Percentiles rank a stretch among this genome's conserved stretches.
Conservation (phyloP, 2,329 filamentous ascomycete species). For the Alternaria arborescens region DNA sequence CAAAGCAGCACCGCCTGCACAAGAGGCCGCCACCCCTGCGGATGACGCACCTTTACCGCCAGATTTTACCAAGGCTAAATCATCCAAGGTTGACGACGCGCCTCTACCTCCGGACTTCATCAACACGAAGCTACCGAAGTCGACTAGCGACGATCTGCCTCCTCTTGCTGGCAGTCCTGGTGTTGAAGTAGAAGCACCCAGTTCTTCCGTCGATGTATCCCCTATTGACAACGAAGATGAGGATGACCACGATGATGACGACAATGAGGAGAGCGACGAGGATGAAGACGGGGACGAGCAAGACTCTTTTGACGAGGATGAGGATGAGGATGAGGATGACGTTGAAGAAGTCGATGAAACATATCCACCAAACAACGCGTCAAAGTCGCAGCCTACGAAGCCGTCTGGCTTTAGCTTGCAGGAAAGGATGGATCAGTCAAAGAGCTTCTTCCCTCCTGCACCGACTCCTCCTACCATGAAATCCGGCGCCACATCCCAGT, state of each 20-base stretch:
- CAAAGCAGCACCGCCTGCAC: constrained; percentile 44
- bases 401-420: constrained; percentile 25
- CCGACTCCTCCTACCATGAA: constrained; percentile 44
- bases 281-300: constrained; percentile 48
- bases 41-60: constrained; percentile 51
- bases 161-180: constrained; percentile 60
- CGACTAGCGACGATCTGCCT: constrained; percentile 51
- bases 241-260: constrained; percentile 41
- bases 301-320: constrained; percentile 53
- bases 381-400: constrained; percentile 26
- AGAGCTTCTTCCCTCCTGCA: constrained; percentile 40
- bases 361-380: constrained; percentile 31
- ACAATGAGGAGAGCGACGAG: constrained; percentile 54
- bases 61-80: constrained; percentile 43
- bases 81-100: constrained; percentile 39
- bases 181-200: constrained; percentile 52
- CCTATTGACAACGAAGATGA: constrained; percentile 40
- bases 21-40: constrained; percentile 36
- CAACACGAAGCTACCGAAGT: constrained; percentile 39
- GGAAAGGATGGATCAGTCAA: constrained; percentile 34
- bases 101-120: constrained; percentile 50
- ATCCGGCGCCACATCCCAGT: constrained; percentile 35
- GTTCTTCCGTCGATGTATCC: constrained; percentile 45
- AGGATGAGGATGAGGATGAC: constrained; percentile 52
- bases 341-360: constrained; percentile 56